These are phyloP conservation scores for Agrocybe chaxingu DNA, from an alignment of 768 basidiomycete genomes.

Conservation along the genomic window DNA sequence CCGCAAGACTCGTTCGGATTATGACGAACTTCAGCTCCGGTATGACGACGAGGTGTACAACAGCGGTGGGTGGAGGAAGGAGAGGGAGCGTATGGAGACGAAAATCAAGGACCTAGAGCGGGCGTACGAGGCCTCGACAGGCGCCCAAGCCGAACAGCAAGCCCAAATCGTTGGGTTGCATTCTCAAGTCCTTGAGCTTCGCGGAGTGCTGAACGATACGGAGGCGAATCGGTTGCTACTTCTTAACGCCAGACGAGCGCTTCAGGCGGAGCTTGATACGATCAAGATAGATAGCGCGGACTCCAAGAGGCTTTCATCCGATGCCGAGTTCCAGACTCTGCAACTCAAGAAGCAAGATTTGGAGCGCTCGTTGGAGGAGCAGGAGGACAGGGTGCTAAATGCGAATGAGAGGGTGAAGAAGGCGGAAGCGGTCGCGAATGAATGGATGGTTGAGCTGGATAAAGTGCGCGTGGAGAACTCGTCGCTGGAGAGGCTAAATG, in stretches of 20 bases:
- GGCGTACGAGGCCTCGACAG: constrained; percentile 70
- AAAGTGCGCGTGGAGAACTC: constrained; percentile 80
- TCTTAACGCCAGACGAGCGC: constrained; percentile 76
- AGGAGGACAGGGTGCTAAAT: constrained; percentile 68
- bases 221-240: constrained; percentile 77
- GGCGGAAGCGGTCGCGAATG: constrained; percentile 71
- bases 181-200: constrained; percentile 82
- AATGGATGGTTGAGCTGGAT: constrained; percentile 74
- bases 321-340: constrained; percentile 71
- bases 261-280: constrained; percentile 78
- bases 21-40: constrained; percentile 69
- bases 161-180: constrained; percentile 80
- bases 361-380: constrained; percentile 73
- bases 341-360: constrained; percentile 82
- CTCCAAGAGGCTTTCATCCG: constrained; percentile 63
- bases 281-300: constrained; percentile 78
- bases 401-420: constrained; percentile 79
- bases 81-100: constrained; percentile 82
- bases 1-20: constrained; percentile 71
- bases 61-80: constrained; percentile 81
- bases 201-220: constrained; percentile 78
- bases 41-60: constrained; percentile 78
- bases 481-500: constrained; percentile 74
- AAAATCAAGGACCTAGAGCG: constrained; percentile 75
- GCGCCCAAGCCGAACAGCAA: constrained; percentile 78